These are phyloP conservation scores for Hypholoma sublateritium DNA, from an alignment of 768 basidiomycete genomes.

Conservation along the genomic window DNA sequence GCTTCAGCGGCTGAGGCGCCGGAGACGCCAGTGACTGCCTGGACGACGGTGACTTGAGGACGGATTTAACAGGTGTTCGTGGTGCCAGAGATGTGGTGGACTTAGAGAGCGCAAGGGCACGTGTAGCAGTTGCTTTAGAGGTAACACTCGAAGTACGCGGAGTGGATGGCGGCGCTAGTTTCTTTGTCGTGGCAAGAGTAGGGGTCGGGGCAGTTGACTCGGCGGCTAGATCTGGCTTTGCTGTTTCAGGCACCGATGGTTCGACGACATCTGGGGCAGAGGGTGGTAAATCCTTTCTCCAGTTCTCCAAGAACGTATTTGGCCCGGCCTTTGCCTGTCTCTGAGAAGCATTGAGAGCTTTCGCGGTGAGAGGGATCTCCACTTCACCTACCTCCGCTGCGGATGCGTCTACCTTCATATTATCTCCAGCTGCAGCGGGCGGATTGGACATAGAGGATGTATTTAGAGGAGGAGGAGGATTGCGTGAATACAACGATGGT, in stretches of 20 bases:
- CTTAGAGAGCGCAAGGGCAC: conserved; percentile 11
- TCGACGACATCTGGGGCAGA: conserved; percentile 13
- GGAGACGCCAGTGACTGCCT: conserved; percentile 22
- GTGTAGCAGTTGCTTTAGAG: conserved; percentile 19
- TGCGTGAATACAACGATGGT: conserved; percentile 37
- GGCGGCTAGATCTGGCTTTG: background rate
- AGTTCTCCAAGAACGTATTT: conserved; percentile 25
- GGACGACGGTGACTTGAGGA: conserved; percentile 22
- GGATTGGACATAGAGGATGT: conserved; percentile 28
- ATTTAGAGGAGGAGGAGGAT: conserved; percentile 32
- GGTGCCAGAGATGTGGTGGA: conserved; percentile 20
- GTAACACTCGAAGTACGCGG: conserved; percentile 21
- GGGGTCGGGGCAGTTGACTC: conserved; percentile 14
- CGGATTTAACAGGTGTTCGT: conserved; percentile 24
- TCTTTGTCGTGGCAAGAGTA: conserved; percentile 12
- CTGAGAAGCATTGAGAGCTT: conserved; percentile 22
- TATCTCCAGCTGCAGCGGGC: conserved; percentile 10
- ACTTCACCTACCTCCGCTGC: conserved; percentile 8
- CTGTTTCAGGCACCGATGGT: conserved; percentile 10
- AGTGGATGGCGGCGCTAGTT: conserved; percentile 10
- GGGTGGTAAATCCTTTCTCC: conserved; percentile 26
- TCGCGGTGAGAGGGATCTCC: conserved; percentile 25
- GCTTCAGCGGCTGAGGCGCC: conserved; percentile 28
- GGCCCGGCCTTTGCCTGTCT: conserved; percentile 19
- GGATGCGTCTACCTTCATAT: background rate